phyloP scores from a whole-genome alignment of 768 basidiomycete species.

The Nevesoporus exiguus region DNA sequence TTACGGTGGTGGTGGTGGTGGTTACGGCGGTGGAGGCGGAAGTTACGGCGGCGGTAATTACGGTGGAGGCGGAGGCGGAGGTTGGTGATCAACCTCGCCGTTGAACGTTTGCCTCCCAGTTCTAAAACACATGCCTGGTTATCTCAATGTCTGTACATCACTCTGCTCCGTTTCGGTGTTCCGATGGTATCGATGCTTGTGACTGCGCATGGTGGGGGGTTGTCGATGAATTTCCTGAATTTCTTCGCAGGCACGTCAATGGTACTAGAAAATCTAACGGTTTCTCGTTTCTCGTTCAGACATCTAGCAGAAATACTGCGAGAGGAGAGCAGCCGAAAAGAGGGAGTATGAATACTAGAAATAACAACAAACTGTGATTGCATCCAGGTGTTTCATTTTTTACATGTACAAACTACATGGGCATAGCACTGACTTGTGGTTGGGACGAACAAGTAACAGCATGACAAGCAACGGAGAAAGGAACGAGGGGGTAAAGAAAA shows the following conservation, averaged over 20 bases:
- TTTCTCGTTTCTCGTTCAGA: conserved; percentile 10
- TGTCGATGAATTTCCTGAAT: not conserved
- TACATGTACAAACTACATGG: conserved; percentile 22
- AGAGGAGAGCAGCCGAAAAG: not conserved
- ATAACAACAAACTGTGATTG: not conserved
- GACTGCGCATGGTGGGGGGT: too few relatives aligned
- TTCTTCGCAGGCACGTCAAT: not conserved
- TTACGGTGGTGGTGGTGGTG: conserved; percentile 3
- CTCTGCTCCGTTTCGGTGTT: conserved; percentile 2
- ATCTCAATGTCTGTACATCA: conserved; percentile 2
- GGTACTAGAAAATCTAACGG: not conserved
- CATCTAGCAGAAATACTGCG: not conserved
- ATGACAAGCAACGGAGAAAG: not conserved
- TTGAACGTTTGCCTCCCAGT: not conserved
- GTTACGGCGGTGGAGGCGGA: not conserved
- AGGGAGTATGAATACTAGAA: not conserved
- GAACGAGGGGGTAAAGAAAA: not conserved
- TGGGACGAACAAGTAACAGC: not conserved
- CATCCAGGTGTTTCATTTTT: conserved; percentile 8
- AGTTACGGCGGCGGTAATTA: conserved; percentile 1
- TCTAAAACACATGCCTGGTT: conserved; percentile 10
- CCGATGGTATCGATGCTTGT: conserved; percentile 11
- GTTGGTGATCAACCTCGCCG: not conserved
- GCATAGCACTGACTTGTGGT: conserved; percentile 8
- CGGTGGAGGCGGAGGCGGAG: conserved; percentile 4